Conservation (phyloP, 2,329 filamentous ascomycete genomes). For the Aspergillus aculeatinus region DNA sequence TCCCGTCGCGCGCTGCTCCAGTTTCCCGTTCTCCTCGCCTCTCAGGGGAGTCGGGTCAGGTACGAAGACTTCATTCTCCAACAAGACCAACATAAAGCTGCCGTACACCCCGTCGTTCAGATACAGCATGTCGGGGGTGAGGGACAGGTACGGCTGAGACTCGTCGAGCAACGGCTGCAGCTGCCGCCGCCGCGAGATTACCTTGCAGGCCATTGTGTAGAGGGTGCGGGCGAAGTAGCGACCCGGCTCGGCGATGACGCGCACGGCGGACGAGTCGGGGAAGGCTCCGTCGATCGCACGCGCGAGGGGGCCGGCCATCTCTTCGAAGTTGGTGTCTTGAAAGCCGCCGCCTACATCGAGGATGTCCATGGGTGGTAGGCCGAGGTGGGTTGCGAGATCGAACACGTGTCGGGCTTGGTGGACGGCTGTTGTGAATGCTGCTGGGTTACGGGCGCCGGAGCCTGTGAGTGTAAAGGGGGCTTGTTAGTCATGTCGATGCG, state of each 20-base stretch:
- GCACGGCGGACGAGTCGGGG: not conserved
- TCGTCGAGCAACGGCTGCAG: not conserved
- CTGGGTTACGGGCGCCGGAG: constrained; percentile 17
- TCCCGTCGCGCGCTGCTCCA: not conserved
- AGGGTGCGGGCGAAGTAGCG: constrained; percentile 23
- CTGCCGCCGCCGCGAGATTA: constrained; percentile 23
- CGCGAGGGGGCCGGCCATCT: constrained; percentile 9
- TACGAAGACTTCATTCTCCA: not conserved
- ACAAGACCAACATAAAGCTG: constrained; percentile 9
- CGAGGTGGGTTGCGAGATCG: constrained; percentile 4
- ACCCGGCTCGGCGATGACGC: constrained; percentile 27
- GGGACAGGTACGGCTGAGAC: not conserved
- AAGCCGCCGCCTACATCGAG: constrained; percentile 32
- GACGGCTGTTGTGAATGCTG: constrained; percentile 10
- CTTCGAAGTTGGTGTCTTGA: constrained; percentile 22
- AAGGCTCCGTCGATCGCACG: not conserved
- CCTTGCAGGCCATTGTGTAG: constrained; percentile 24
- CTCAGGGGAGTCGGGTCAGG: not conserved
- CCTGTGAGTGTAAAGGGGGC: not conserved
- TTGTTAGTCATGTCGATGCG: not conserved
- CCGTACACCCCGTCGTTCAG: constrained; percentile 32
- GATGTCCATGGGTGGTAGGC: constrained; percentile 3
- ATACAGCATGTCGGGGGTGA: constrained; percentile 26
- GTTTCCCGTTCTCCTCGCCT: not conserved
- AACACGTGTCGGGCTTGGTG: constrained; percentile 20